Evolutionary conservation across 176 grass and related monocot genomes (phyloP), one percentile per base, ranked within the genome.

Genomic region (Olyra latifolia): DNA sequence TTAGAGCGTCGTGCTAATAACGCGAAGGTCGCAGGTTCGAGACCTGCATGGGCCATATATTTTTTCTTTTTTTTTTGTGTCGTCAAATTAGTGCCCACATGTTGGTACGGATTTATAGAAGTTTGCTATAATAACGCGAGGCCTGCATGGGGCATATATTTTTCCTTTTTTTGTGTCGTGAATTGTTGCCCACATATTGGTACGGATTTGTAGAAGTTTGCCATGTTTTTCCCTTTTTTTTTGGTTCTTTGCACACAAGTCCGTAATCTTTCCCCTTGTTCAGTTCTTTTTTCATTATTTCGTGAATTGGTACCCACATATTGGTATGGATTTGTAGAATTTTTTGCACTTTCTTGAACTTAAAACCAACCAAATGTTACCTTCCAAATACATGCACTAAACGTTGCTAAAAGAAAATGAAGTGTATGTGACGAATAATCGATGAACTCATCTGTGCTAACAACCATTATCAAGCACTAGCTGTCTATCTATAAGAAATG

Each of bases 1-100:
- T 93, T 97, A 97, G 91, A 93, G 86, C 91, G 86, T 91, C 88
- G 85, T 94, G 89, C 91, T 97, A 97, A 97, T 97, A 97, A 94
- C 89, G 89, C 80, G 92, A 94, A 97, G 89, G 89, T 94, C 85
- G 83, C 83, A 94, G 95, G 32, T 35, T 35, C 32, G 32, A 35
- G 32, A 35, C 0, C 32, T 35, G 32, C 2, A 35, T 35, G 32
- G 4, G 32, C 32, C 32, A 35, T 19, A 1, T 50, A 15, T 9
- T n/a, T 9, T 40, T 38, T 64, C 20, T 4, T 35, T 4, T 12
- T 24, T 2, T 8, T 12, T n/a, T n/a, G n/a, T n/a, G n/a, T n/a
- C n/a, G n/a, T n/a, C n/a, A 16, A 20, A 3, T 19, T 55, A 7
- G 0, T n/a, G 17, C 8, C 20, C 49, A 20, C 20, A 20, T 19